Percentiles rank a stretch among this genome's conserved stretches.
These are phyloP conservation scores for Linnemannia zychae DNA, from an alignment of 192 early-diverging fungal genomes.

Conservation along the genomic window DNA sequence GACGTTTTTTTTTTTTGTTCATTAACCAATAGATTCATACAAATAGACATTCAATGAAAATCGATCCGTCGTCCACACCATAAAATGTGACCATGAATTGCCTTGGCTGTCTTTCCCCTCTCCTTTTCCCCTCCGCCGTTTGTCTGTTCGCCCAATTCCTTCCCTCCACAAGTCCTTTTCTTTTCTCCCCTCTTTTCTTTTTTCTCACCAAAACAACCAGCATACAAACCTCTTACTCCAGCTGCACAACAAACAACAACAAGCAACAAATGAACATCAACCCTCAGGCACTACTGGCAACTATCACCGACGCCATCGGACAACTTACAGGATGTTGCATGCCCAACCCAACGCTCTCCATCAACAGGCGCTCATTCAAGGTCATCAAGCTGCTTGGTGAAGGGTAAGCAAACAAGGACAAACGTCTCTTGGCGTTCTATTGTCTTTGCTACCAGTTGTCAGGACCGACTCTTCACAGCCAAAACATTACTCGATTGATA, in stretches of 20 bases:
- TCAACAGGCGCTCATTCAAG: slow-evolving; percentile 71
- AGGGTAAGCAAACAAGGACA: slow-evolving; percentile 61
- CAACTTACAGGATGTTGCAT: slow-evolving; percentile 60
- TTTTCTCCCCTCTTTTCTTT: not conserved
- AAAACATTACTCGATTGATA: too few species aligned
- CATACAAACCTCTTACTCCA: too few species aligned
- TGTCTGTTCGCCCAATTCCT: not conserved
- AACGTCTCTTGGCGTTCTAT: not conserved
- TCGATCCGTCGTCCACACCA: not conserved
- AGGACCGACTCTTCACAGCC: too few species aligned
- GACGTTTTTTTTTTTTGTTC: too few species aligned
- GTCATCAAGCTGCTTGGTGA: slow-evolving; percentile 75
- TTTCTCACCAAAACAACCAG: not conserved
- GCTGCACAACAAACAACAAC: not conserved
- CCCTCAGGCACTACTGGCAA: slow-evolving; percentile 46
- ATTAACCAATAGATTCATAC: too few species aligned
- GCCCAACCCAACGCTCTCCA: slow-evolving; percentile 64
- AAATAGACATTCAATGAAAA: not conserved
- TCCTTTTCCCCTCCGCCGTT: not conserved
- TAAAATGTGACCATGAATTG: not conserved
- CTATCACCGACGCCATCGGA: slow-evolving; percentile 56
- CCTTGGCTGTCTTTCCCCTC: not conserved
- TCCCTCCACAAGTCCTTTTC: not conserved
- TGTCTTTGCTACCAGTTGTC: too few species aligned
- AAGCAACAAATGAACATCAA: slow-evolving; percentile 26